Base-by-base conservation (phyloP, 805 yeast genomes). In the Ogataea populi-albae region DNA sequence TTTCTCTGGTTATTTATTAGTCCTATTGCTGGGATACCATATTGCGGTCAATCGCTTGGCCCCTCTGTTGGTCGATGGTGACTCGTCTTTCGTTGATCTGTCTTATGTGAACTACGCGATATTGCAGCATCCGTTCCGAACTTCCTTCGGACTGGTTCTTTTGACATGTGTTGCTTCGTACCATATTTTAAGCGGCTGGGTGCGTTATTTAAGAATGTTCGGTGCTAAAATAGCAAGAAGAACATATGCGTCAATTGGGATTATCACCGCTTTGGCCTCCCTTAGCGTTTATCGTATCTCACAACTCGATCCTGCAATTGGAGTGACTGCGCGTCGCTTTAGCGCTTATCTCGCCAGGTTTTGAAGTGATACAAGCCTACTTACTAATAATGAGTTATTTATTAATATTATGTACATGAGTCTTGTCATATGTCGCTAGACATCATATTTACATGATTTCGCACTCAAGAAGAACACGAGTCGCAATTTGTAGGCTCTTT, bases 51-150 rank as follows among this genome's bases (percentile, higher is more conserved):
- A 71, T 44, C 63, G 86, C 35, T 32, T 68, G 4, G 61, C 64
- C 0, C 88, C 91, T 0, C 18, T 65, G n/a, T 12, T 49, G 2
- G 62, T 77, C 1, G 84, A 80, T 39, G 88, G 86, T 1, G 91
- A 82, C 54, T 73, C 81, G 3, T 68, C 80, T 1, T 59, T 72
- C 36, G 57, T 84, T 15, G 69, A 63, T 28, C 57, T 84, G 28
- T 70, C 72, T 6, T 81, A 66, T 47, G 62, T 82, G 7, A 47
- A 77, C 0, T 68, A 70, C 41, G 49, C 64, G 2, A 35, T 71
- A 8, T 27, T 45, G 18, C 29, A 18, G 23, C 6, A 23, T 6
- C 42, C 42, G 3, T 3, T 36, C 1, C 17, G 33, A 17, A 35
- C 45, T 1, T 28, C 40, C 4, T 40, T 49, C 6, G 64, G 63